Evolutionary conservation across 2,329 filamentous ascomycete species (phyloP).

Genomic region (Thelonectria rubi): DNA sequence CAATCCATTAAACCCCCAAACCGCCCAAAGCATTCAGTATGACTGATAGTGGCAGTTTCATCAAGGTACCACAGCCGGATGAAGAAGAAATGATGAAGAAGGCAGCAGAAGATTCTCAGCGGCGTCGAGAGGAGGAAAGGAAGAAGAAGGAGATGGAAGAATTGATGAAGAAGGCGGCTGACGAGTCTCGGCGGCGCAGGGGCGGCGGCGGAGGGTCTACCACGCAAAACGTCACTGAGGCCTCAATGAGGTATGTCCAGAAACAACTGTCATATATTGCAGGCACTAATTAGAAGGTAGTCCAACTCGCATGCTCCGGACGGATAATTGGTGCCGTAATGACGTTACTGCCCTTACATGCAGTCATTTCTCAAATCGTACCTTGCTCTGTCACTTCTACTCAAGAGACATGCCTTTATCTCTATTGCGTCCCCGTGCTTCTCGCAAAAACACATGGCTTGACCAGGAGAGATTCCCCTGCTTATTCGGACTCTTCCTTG

Average conservation of each 20-base stretch:
- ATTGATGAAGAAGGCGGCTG: neutral
- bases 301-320: too few relatives aligned
- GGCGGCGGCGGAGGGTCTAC: neutral
- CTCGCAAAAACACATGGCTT: too few relatives aligned
- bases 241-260: neutral
- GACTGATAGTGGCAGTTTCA: conserved; percentile 1
- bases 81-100: neutral
- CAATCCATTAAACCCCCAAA: too few relatives aligned
- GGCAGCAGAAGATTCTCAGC: neutral
- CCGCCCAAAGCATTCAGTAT: neutral
- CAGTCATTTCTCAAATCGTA: too few relatives aligned
- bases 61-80: neutral
- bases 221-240: neutral
- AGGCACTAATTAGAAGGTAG: too few relatives aligned
- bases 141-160: conserved; percentile 4
- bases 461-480: too few relatives aligned
- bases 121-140: neutral
- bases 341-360: too few relatives aligned
- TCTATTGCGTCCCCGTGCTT: too few relatives aligned
- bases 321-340: too few relatives aligned
- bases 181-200: neutral
- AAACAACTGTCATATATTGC: too few relatives aligned
- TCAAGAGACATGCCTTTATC: too few relatives aligned
- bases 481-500: neutral
- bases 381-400: too few relatives aligned